phyloP scores from a whole-genome alignment of 768 basidiomycete species.

The Naganishia onofrii region DNA sequence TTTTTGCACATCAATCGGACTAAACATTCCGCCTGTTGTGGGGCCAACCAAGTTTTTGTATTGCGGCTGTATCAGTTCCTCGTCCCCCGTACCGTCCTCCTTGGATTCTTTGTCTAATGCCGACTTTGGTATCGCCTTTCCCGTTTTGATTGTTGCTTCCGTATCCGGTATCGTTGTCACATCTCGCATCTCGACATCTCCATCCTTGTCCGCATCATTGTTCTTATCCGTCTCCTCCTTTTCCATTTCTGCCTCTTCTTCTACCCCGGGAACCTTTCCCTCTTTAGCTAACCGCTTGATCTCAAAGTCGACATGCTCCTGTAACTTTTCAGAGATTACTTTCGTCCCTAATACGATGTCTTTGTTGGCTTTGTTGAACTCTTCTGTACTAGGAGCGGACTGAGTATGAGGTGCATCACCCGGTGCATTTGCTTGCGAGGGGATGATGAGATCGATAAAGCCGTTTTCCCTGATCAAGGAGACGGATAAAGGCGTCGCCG shows the following conservation, averaged over 20 bases:
- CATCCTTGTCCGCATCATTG: conserved; percentile 47
- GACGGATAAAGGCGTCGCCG: conserved; percentile 13
- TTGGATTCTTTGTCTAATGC: background rate
- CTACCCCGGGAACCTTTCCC: conserved; percentile 54
- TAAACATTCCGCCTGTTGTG: conserved; percentile 67
- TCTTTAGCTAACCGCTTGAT: conserved; percentile 41
- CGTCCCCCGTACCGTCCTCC: background rate
- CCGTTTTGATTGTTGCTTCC: conserved; percentile 8
- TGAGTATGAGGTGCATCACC: background rate
- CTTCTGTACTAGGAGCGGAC: conserved; percentile 1
- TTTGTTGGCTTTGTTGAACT: conserved; percentile 19
- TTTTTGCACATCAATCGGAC: conserved; percentile 78
- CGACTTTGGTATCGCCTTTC: background rate
- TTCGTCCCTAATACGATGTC: background rate
- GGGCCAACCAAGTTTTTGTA: conserved; percentile 24
- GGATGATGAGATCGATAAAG: conserved; percentile 4
- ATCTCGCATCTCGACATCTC: conserved; percentile 51
- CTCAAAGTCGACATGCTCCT: conserved; percentile 18
- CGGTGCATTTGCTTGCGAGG: background rate
- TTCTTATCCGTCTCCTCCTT: conserved; percentile 27
- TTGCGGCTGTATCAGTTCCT: conserved; percentile 26
- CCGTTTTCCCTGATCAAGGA: conserved; percentile 12
- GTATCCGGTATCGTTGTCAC: background rate
- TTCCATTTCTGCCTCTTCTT: background rate
- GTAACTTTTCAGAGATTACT: conserved; percentile 6